phyloP scores from a whole-genome alignment of 208 protist species.

The Crithidia acanthocephali region DNA sequence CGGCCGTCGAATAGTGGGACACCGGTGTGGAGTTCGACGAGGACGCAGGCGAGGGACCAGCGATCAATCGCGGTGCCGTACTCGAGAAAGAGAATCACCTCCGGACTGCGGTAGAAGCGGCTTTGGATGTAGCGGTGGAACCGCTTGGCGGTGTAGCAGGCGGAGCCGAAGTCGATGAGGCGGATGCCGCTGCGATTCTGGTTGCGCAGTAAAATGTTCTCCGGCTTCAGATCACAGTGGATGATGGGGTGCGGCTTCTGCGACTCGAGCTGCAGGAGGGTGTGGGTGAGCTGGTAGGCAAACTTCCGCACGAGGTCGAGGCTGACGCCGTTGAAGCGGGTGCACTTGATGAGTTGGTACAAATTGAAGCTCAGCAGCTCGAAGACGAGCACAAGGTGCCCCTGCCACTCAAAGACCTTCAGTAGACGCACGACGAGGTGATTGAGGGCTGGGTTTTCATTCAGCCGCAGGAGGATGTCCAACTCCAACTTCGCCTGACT shows the following conservation, averaged over 20 bases:
- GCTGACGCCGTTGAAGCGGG: conserved; percentile 85
- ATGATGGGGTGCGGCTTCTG: conserved; percentile 94
- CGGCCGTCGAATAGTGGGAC: conserved; percentile 95
- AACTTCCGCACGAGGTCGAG: conserved; percentile 94
- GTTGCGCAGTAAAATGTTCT: conserved; percentile 93
- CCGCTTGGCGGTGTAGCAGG: conserved; percentile 94
- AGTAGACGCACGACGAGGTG: conserved; percentile 84
- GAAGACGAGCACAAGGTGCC: conserved; percentile 98
- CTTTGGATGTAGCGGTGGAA: conserved; percentile 98
- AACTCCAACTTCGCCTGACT: conserved; percentile 87
- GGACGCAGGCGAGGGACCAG: conserved; percentile 98
- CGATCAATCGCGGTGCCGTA: conserved; percentile 98
- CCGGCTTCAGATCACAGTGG: conserved; percentile 98
- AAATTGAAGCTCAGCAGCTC: conserved; percentile 97
- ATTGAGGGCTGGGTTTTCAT: conserved; percentile 61
- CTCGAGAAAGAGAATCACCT: conserved; percentile 96
- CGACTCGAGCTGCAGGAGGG: conserved; percentile 88
- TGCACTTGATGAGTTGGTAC: conserved; percentile 96
- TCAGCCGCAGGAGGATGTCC: conserved; percentile 81
- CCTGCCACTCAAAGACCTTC: conserved; percentile 91
- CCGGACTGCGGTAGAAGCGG: conserved; percentile 98
- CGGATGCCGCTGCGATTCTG: conserved; percentile 93
- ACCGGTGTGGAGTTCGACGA: conserved; percentile 98
- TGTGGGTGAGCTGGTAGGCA: conserved; percentile 93
- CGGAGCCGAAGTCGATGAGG: conserved; percentile 98